Conservation (phyloP, 2,329 filamentous ascomycete genomes). For the Colletotrichum euphorbiae region DNA sequence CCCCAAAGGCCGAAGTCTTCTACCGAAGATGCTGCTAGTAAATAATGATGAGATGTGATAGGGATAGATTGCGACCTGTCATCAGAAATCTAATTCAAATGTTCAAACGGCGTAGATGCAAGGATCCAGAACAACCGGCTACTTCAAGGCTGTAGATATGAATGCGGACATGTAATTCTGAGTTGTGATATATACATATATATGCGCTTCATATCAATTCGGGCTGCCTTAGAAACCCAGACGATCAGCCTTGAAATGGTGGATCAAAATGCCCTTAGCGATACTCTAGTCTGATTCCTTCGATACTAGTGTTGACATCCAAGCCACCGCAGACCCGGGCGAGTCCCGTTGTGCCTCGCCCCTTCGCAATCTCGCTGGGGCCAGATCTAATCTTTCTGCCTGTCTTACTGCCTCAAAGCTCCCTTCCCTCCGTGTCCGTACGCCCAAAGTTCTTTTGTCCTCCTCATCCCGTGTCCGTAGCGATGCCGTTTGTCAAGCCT, state of each 20-base stretch:
- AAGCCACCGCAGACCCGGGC: conserved; percentile 30
- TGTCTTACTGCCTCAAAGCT: conserved; percentile 2
- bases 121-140: no score
- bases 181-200: neutral
- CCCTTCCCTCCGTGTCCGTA: conserved; percentile 26
- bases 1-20: conserved; percentile 13
- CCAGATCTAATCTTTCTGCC: no score
- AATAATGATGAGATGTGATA: neutral
- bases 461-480: conserved; percentile 30
- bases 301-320: neutral
- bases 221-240: no score
- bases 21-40: neutral
- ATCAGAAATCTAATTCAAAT: no score
- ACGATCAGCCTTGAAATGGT: conserved; percentile 2
- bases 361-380: no score
- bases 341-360: no score
- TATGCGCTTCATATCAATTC: no score
- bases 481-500: neutral
- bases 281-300: neutral
- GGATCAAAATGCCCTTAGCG: neutral
- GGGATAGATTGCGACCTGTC: no score
- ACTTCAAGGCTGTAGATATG: no score
- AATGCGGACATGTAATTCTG: neutral
- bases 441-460: neutral
- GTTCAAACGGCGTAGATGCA: no score